Base-by-base conservation (phyloP, 2,329 filamentous ascomycete species). In the Colletotrichum sojae region DNA sequence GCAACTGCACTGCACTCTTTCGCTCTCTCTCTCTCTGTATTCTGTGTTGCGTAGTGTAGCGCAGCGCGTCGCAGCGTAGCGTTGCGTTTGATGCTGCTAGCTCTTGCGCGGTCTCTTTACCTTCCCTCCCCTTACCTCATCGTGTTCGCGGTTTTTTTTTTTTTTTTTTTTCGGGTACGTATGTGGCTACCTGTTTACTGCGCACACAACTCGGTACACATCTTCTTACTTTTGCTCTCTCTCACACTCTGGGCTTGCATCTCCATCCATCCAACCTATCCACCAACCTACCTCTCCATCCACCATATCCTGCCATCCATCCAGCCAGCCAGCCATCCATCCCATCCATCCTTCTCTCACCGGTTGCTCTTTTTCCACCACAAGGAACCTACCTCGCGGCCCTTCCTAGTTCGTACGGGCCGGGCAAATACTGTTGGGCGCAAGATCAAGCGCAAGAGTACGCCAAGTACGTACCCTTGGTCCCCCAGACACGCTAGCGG, bases 201-300 rank as follows among this genome's bases (percentile, higher is more conserved):
- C 31, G 31, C 31, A 36, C 31, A 36, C 31, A 36, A 25, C 22
- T 25, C 22, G 3, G 22, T 36, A 36, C 31, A 8, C 31, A 36
- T 36, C 31, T 59, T 48, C n/a, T 31, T 51, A 25, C 58, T 36
- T 64, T 27, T 40, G 13, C 15, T 9, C 25, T 68, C 15, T 9
- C 25, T 68, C 52, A 52, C 52, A 52, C 59, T 58, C 59, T 63
- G 59, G 43, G 20, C 63, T 52, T 67, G 31, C 64, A 67, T 53
- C 59, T 57, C 39, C 13, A 1, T 36, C n/a, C 51, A 46, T 22
- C 25, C 13, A 46, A n/a, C n/a, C n/a, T n/a, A n/a, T n/a, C n/a
- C n/a, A n/a, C n/a, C n/a, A n/a, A n/a, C n/a, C n/a, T n/a, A n/a
- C n/a, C n/a, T n/a, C n/a, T n/a, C n/a, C n/a, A n/a, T n/a, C n/a